Conservation (phyloP, 345 rosid genomes). For the Salix koriyanagi region DNA sequence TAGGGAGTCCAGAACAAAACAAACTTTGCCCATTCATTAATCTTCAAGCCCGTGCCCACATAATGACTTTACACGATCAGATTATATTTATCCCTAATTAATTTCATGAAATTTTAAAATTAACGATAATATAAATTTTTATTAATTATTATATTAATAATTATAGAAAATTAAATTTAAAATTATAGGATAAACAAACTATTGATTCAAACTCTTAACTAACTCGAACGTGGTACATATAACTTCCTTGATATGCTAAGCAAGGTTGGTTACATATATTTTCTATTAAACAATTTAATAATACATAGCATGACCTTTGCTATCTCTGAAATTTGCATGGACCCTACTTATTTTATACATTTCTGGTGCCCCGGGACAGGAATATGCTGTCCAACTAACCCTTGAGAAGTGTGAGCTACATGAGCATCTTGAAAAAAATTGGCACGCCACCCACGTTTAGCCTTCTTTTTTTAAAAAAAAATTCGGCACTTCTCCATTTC, state of each 20-base stretch:
- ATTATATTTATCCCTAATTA: too few relatives aligned
- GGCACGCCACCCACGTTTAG: too few relatives aligned
- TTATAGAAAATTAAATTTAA: rapidly evolving
- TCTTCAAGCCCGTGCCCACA: not conserved
- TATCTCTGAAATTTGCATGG: not conserved
- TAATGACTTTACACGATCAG: not conserved
- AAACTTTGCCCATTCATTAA: too few relatives aligned
- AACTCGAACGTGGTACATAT: too few relatives aligned
- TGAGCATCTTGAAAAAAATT: too few relatives aligned
- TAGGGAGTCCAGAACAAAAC: too few relatives aligned
- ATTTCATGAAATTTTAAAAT: rapidly evolving
- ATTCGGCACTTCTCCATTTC: too few relatives aligned
- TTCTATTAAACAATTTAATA: not conserved
- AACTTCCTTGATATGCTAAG: not conserved
- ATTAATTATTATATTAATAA: too few relatives aligned
- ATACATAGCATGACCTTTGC: not conserved
- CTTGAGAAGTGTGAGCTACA: too few relatives aligned
- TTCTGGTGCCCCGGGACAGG: not conserved
- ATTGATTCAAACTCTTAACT: too few relatives aligned
- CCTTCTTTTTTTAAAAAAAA: too few relatives aligned
- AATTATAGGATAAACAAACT: too few relatives aligned
- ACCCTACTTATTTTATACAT: not conserved
- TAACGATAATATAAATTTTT: rapidly evolving
- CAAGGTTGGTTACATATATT: not conserved
- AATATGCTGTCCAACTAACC: not conserved